A percentile compares a stretch with the other conserved stretches of the same genome.
phyloP scores from a whole-genome alignment of 2,329 filamentous ascomycete genomes.

The Alternaria gansuensis region DNA sequence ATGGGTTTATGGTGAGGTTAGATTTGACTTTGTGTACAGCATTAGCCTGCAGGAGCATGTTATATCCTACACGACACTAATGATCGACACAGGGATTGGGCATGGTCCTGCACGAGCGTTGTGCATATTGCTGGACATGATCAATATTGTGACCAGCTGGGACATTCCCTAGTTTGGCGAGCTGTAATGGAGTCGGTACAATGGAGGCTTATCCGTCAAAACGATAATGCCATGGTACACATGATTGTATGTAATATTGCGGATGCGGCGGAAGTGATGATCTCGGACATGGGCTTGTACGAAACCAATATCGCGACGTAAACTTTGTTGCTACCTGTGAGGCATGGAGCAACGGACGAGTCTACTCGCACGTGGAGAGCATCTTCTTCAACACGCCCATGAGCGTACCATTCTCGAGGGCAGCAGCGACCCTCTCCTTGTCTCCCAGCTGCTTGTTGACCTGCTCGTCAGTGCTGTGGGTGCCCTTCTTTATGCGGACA shows the following conservation, averaged over 20 bases:
- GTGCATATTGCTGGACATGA: constrained; percentile 6
- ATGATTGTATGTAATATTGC: background rate
- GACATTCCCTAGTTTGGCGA: constrained; percentile 4
- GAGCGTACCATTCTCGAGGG: constrained; percentile 90
- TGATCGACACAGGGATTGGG: constrained; percentile 9
- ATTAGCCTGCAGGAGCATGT: constrained; percentile 2
- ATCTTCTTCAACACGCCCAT: constrained; percentile 91
- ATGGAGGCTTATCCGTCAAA: background rate
- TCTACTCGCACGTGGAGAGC: constrained; percentile 80
- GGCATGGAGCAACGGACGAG: background rate
- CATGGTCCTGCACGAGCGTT: background rate
- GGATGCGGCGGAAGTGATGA: background rate
- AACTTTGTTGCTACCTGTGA: no score
- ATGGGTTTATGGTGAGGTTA: constrained; percentile 6
- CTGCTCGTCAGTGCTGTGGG: constrained; percentile 93
- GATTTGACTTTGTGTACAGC: constrained; percentile 15
- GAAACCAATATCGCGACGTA: background rate
- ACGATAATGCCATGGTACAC: background rate
- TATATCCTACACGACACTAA: constrained; percentile 5
- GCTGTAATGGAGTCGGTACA: background rate
- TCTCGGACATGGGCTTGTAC: background rate
- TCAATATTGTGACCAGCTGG: constrained; percentile 4
- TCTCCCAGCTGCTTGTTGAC: constrained; percentile 97
- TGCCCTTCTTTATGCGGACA: constrained; percentile 92
- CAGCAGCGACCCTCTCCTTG: constrained; percentile 95